Conservation (phyloP, 306 rosid species). For the Hippophae rhamnoides region DNA sequence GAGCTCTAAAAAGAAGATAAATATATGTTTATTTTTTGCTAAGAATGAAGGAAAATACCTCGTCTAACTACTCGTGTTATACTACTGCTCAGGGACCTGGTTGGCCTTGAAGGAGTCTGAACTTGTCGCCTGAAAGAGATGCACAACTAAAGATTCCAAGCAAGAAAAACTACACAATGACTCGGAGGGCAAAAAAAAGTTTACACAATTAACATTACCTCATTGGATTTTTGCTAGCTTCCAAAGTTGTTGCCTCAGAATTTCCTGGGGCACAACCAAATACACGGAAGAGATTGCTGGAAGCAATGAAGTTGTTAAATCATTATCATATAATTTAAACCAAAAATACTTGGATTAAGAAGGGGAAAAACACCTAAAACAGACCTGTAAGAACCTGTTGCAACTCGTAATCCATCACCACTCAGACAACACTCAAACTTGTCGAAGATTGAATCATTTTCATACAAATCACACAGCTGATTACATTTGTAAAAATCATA, state of each 20-base stretch:
- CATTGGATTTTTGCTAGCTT: conserved; percentile 36
- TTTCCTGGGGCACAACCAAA: conserved; percentile 34
- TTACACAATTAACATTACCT: conserved; percentile 16
- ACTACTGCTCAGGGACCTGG: conserved; percentile 48
- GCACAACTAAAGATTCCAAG: no score
- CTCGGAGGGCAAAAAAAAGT: no score
- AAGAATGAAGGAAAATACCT: conserved; percentile 14
- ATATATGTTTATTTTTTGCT: neutral
- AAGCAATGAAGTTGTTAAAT: no score
- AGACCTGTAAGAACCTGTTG: conserved; percentile 67
- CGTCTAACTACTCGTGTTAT: conserved; percentile 38
- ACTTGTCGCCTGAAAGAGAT: conserved; percentile 24
- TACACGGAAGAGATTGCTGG: conserved; percentile 47
- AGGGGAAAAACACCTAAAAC: neutral
- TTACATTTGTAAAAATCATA: neutral
- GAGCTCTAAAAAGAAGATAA: neutral
- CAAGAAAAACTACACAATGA: no score
- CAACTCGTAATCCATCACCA: conserved; percentile 52
- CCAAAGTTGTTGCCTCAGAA: conserved; percentile 41
- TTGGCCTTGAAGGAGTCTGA: conserved; percentile 30
- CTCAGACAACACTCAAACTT: conserved; percentile 58
- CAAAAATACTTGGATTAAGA: no score
- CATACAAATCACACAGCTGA: conserved; percentile 53
- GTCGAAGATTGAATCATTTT: conserved; percentile 52
- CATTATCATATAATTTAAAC: no score